Conservation (phyloP, 345 rosid species). For the Raphanus sativus region DNA sequence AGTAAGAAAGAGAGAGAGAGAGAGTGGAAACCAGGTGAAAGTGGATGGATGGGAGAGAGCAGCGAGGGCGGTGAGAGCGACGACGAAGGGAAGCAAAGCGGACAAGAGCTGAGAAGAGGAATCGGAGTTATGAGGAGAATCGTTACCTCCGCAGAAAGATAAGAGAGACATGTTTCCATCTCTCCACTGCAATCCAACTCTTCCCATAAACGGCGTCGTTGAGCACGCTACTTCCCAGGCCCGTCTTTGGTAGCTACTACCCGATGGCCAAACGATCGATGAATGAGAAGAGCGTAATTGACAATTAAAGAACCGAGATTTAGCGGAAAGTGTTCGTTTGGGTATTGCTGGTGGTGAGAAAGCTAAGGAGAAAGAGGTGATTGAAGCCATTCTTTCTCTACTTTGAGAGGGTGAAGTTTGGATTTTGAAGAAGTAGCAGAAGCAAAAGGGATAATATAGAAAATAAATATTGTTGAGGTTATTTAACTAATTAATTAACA, state of each 20-base stretch:
- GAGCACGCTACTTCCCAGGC: constrained; percentile 56
- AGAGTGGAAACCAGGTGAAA: constrained; percentile 67
- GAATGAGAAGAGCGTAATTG: constrained; percentile 10
- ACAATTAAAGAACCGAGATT: not conserved
- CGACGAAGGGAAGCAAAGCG: constrained; percentile 89
- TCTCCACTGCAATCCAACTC: constrained; percentile 70
- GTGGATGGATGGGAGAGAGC: constrained; percentile 83
- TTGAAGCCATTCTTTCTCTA: constrained; percentile 41
- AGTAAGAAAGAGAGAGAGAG: not conserved
- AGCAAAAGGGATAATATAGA: not conserved
- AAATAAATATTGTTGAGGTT: not conserved
- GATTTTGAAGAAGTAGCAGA: not conserved
- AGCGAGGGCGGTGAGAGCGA: constrained; percentile 75
- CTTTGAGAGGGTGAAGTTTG: constrained; percentile 4
- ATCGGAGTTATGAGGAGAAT: constrained; percentile 45
- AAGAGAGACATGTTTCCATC: constrained; percentile 73
- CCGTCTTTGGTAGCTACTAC: constrained; percentile 14
- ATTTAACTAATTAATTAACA: not conserved
- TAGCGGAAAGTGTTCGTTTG: constrained; percentile 11
- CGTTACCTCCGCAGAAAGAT: constrained; percentile 54
- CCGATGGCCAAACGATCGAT: not conserved
- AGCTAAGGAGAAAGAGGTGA: constrained; percentile 32
- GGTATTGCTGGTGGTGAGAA: constrained; percentile 29
- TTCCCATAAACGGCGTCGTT: constrained; percentile 66
- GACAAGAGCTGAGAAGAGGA: constrained; percentile 74